Conservation (phyloP, 306 rosid genomes). For the Oemleria cerasiformis region DNA sequence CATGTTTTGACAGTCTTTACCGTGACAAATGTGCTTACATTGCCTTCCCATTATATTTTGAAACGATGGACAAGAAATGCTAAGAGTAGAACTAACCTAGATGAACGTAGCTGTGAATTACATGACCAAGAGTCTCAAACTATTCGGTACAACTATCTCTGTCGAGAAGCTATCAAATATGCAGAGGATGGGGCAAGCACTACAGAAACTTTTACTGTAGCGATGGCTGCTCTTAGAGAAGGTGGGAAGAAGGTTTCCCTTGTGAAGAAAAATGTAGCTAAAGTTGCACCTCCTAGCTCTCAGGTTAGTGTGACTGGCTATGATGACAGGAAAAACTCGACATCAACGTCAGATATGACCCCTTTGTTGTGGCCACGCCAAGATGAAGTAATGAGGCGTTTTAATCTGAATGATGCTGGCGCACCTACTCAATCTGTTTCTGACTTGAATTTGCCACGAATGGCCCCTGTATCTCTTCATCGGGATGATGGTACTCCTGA, state of each 20-base stretch:
- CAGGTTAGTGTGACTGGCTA: constrained; percentile 48
- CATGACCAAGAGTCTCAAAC: constrained; percentile 65
- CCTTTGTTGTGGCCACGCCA: constrained; percentile 89
- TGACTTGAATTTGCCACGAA: constrained; percentile 81
- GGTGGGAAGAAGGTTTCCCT: constrained; percentile 65
- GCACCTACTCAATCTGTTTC: constrained; percentile 57
- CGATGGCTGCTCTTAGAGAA: constrained; percentile 68
- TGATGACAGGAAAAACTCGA: constrained; percentile 58
- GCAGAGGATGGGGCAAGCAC: constrained; percentile 88
- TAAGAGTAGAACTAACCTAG: constrained; percentile 49
- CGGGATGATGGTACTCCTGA: constrained; percentile 78
- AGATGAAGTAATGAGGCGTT: constrained; percentile 65
- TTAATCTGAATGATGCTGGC: constrained; percentile 78
- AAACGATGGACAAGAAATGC: constrained; percentile 96
- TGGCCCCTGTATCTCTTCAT: constrained; percentile 86
- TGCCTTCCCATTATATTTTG: constrained; percentile 80
- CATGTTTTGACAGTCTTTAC: constrained; percentile 89
- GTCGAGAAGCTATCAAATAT: constrained; percentile 77
- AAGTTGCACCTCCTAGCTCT: constrained; percentile 60
- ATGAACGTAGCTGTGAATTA: constrained; percentile 56
- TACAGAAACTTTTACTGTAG: constrained; percentile 70
- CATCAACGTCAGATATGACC: constrained; percentile 55
- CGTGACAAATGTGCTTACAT: constrained; percentile 75
- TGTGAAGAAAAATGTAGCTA: constrained; percentile 63
- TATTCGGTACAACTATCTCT: constrained; percentile 59